phyloP scores from a whole-genome alignment of 768 basidiomycete species.

The Suillus alpinus region DNA sequence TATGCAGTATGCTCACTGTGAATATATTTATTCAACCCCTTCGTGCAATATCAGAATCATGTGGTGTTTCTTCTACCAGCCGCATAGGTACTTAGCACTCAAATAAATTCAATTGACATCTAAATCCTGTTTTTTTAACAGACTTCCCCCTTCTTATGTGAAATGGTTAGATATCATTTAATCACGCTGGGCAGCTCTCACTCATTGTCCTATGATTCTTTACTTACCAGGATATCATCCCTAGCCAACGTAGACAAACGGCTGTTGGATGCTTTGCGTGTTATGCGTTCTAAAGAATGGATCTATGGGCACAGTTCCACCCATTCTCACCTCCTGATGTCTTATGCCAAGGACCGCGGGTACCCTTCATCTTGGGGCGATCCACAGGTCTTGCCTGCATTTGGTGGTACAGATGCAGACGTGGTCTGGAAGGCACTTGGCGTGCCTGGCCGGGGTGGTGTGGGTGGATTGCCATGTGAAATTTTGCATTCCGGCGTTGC shows the following conservation, averaged over 20 bases:
- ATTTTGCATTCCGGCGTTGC: slow-evolving; percentile 63
- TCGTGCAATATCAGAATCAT: slow-evolving; percentile 55
- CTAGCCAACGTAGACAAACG: slow-evolving; percentile 67
- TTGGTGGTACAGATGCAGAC: slow-evolving; percentile 54
- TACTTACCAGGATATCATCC: slow-evolving; percentile 51
- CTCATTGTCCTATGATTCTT: background rate
- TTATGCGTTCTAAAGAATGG: slow-evolving; percentile 55
- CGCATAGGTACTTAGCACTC: slow-evolving; percentile 48
- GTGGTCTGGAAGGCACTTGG: slow-evolving; percentile 55
- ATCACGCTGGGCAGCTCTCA: background rate
- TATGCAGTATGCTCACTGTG: background rate
- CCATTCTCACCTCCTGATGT: slow-evolving; percentile 40
- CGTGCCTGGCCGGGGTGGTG: slow-evolving; percentile 45
- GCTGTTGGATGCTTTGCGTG: slow-evolving; percentile 51
- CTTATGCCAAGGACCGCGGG: slow-evolving; percentile 54
- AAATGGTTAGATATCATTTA: slow-evolving; percentile 47
- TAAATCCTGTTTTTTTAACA: slow-evolving; percentile 14
- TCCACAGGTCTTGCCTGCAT: slow-evolving; percentile 55
- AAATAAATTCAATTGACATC: background rate
- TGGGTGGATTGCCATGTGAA: slow-evolving; percentile 78
- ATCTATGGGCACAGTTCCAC: slow-evolving; percentile 49
- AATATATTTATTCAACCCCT: background rate
- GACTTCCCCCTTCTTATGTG: slow-evolving; percentile 46
- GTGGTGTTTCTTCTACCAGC: slow-evolving; percentile 87
- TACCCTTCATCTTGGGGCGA: slow-evolving; percentile 63